A percentile compares a stretch with the other conserved stretches of the same genome.
Conservation (phyloP, 352 stramenopile genomes). For the Phytophthora lateralis region DNA sequence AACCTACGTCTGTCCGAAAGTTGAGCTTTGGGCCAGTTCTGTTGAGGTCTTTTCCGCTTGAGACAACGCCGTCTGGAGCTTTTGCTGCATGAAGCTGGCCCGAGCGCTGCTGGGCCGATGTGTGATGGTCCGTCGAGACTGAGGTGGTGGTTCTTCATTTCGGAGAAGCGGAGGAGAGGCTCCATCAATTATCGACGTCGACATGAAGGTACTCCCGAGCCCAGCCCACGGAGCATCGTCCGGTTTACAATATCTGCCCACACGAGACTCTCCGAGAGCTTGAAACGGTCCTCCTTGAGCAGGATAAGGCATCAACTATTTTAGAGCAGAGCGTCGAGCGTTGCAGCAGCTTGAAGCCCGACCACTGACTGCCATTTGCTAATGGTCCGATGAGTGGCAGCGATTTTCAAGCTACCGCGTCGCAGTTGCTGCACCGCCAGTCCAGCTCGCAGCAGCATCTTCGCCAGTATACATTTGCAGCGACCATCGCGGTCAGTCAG, state of each 20-base stretch:
- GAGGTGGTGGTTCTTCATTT: constrained; percentile 17
- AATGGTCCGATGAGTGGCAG: constrained; percentile 31
- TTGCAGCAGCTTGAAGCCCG: constrained; percentile 4
- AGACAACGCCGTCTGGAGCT: constrained; percentile 63
- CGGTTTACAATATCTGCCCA: constrained; percentile 7
- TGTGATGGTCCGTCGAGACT: background rate
- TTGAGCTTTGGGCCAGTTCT: constrained; percentile 32
- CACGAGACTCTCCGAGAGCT: constrained; percentile 12
- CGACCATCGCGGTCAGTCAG: constrained; percentile 42
- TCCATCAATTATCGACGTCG: constrained; percentile 33
- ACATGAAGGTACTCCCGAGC: constrained; percentile 33
- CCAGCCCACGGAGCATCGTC: constrained; percentile 31
- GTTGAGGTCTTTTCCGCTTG: constrained; percentile 48
- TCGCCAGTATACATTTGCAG: constrained; percentile 39
- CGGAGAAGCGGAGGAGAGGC: constrained; percentile 9
- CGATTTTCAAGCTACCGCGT: constrained; percentile 32
- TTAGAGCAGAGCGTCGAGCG: constrained; percentile 4
- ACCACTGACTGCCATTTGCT: background rate
- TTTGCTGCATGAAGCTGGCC: constrained; percentile 65
- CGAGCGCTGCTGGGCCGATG: constrained; percentile 21
- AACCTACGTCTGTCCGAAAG: constrained; percentile 32
- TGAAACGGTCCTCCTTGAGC: constrained; percentile 32
- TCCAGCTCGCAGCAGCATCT: constrained; percentile 41
- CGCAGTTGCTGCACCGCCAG: constrained; percentile 45
- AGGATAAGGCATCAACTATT: constrained; percentile 31